Conservation (phyloP, 225 moss, liverwort and hornwort genomes). For the Pleurozium schreberi region DNA sequence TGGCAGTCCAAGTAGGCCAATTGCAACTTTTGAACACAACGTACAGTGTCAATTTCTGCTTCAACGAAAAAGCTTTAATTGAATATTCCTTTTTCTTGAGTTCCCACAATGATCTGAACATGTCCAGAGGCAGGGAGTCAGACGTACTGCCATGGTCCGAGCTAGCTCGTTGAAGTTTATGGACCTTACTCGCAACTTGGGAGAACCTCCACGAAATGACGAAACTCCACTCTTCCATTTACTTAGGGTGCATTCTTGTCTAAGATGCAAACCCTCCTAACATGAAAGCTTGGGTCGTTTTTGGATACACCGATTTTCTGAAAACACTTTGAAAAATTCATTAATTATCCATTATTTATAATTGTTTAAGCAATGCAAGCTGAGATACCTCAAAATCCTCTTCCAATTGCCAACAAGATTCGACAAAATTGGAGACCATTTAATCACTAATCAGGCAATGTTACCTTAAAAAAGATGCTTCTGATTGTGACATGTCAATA, state of each 20-base stretch:
- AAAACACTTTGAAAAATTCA: not conserved
- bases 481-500: not conserved
- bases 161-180: not conserved
- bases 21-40: not conserved
- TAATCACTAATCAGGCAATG: too few species aligned
- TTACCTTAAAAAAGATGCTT: not conserved
- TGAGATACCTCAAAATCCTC: not conserved
- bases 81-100: not conserved
- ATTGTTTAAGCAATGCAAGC: not conserved
- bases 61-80: not conserved
- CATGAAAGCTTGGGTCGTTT: rapidly evolving
- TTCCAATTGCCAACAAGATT: not conserved
- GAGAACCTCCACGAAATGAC: too few species aligned
- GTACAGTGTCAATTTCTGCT: not conserved
- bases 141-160: not conserved
- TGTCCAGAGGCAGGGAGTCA: not conserved
- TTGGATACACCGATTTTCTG: too few species aligned
- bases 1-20: not conserved
- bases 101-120: not conserved
- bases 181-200: not conserved
- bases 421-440: not conserved
- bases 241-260: too few species aligned
- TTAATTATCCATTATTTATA: not conserved
- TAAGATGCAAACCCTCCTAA: not conserved
- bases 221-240: too few species aligned